Conservation (phyloP, 2,329 filamentous ascomycete species). For the Fusarium bactridioides region DNA sequence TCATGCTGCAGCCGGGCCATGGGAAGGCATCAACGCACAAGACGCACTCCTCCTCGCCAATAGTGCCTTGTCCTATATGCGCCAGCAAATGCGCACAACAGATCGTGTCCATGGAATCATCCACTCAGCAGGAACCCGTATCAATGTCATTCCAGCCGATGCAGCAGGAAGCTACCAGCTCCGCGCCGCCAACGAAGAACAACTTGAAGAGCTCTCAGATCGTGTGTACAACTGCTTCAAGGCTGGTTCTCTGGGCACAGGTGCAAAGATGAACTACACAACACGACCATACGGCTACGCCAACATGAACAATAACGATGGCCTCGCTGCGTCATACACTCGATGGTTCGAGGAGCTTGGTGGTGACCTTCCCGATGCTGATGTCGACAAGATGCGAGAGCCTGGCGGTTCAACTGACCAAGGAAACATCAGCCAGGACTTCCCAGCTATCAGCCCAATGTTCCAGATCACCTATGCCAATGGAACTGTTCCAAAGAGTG, state of each 20-base stretch:
- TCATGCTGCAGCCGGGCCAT: constrained; percentile 28
- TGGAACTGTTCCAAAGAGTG: constrained; percentile 36
- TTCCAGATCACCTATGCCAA: constrained; percentile 41
- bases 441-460: constrained; percentile 38
- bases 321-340: constrained; percentile 36
- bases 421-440: constrained; percentile 43
- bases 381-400: constrained; percentile 38
- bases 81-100: constrained; percentile 29
- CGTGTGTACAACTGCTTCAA: constrained; percentile 41
- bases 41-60: constrained; percentile 35
- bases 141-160: constrained; percentile 49
- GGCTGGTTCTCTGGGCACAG: constrained; percentile 42
- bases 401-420: constrained; percentile 42
- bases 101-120: constrained; percentile 35
- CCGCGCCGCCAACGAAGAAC: constrained; percentile 54
- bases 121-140: constrained; percentile 22
- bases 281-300: constrained; percentile 43
- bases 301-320: constrained; percentile 44
- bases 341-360: constrained; percentile 36
- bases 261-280: constrained; percentile 48
- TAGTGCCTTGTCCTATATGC: constrained; percentile 24
- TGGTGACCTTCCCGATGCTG: constrained; percentile 34
- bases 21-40: constrained; percentile 34
- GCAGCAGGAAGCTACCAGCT: constrained; percentile 67
- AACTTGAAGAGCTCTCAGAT: constrained; percentile 33